Evolutionary conservation across 1,139 yeast species (phyloP).

Genomic region (Diutina neorugosa): DNA sequence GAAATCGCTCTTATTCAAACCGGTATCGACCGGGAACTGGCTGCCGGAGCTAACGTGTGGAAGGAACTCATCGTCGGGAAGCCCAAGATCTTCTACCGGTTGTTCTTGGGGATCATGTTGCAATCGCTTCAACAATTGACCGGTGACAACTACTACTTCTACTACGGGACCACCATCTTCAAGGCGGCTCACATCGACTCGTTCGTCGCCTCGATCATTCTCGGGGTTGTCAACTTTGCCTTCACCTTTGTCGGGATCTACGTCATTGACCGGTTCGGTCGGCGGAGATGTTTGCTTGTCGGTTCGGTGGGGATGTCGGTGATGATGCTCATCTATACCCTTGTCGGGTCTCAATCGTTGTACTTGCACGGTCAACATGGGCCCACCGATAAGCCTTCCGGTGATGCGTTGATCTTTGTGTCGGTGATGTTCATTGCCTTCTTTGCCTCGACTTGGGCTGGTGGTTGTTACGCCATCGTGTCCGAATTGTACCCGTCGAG

Average conservation of each 20-base stretch:
- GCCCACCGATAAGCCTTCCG: conserved; percentile 35
- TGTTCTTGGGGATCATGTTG: conserved; percentile 40
- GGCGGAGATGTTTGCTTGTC: conserved; percentile 8
- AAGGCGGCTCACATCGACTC: conserved; percentile 66
- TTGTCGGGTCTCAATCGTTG: conserved; percentile 52
- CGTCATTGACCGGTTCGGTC: conserved; percentile 19
- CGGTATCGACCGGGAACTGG: conserved; percentile 49
- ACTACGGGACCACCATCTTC: conserved; percentile 71
- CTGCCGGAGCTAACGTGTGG: conserved; percentile 59
- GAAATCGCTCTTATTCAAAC: conserved; percentile 53
- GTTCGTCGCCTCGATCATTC: conserved; percentile 59
- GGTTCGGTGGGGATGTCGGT: conserved; percentile 45
- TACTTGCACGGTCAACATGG: conserved; percentile 36
- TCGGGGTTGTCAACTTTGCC: conserved; percentile 69
- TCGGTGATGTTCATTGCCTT: conserved; percentile 71
- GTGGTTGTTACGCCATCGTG: conserved; percentile 65
- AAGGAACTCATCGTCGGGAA: conserved; percentile 42
- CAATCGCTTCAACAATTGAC: conserved; percentile 10
- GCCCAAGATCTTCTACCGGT: conserved; percentile 56
- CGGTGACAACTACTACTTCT: conserved; percentile 27
- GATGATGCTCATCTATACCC: conserved; percentile 54
- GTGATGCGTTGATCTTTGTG: conserved; percentile 66
- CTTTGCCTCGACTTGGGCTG: conserved; percentile 86
- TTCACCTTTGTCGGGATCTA: conserved; percentile 61
- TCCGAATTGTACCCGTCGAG: conserved; percentile 74